Evolutionary conservation across 1,284 basidiomycete genomes (phyloP), one percentile per base, ranked within the genome.

Genomic region (Irpex sp.): DNA sequence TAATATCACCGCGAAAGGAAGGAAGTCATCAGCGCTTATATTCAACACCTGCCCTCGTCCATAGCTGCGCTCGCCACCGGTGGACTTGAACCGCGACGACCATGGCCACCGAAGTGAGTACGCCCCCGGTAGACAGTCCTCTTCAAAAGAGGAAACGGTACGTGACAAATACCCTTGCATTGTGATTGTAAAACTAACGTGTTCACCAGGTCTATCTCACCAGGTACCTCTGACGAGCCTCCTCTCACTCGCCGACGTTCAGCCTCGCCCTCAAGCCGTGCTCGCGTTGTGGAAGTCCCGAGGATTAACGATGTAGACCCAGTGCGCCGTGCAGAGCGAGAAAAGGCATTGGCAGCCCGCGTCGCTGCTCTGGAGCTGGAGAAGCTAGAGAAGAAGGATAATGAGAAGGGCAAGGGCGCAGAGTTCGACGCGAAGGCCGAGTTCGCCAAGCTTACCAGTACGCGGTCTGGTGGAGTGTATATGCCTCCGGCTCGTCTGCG

Each of bases 381-480:
- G 70, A 85, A 82, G 66, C 67, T 79, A 33, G 76, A 82, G 59
- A 82, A 82, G 61, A 80, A 80, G 58, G 74, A 72, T 49, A 72
- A 74, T 51, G 72, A 72, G 16, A 82, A 81, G 65, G 79, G 77
- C 61, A 80, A 79, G 66, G 76, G 79, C 42, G 69, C 69, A 36
- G 76, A 71, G 61, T 83, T 83, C 60, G 88, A 91, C 69, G 85
- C 89, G 58, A 77, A 87, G 71, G 86, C 86, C 28, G 91, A 94
- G 74, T 94, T 94, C 69, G 84, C 89, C 3, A 94, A 93, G 74
- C 80, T 94, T 59, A 70, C 89, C 0, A 83, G 83, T 65, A 85
- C 87, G 65, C 87, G 91, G 35, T 93, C 92, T 5, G 97, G 96
- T 7, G 97, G 96, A 36, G 94, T 97, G 9, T 99, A 99, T 73